Evolutionary conservation across 306 rosid species (phyloP).

Genomic region (Gastrolobium villosum): DNA sequence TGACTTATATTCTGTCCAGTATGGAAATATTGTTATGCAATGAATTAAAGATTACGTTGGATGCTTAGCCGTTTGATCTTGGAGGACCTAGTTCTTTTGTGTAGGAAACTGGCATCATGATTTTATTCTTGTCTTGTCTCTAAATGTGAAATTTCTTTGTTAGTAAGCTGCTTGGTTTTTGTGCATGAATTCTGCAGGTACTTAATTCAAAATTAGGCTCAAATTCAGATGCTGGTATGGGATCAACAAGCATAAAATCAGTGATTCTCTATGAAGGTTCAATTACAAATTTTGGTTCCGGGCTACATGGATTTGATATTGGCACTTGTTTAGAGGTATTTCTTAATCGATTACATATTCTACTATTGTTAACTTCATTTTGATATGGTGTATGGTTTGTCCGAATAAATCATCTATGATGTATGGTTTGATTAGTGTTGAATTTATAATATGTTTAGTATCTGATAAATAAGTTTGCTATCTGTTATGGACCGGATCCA

Average conservation of each 20-base stretch:
- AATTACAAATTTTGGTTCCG: conserved; percentile 72
- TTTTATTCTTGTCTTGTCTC: conserved; percentile 4
- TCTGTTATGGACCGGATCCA: not conserved
- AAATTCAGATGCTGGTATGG: conserved; percentile 53
- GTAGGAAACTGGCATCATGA: conserved; percentile 8
- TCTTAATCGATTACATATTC: conserved; percentile 20
- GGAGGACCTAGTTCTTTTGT: conserved; percentile 30
- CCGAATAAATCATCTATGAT: conserved; percentile 17
- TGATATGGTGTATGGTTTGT: not conserved
- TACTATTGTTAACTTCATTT: conserved; percentile 34
- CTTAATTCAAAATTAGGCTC: conserved; percentile 76
- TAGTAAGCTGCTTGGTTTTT: conserved; percentile 45
- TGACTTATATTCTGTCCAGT: conserved; percentile 1
- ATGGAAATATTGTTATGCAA: conserved; percentile 27
- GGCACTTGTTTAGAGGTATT: conserved; percentile 98
- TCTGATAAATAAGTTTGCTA: conserved; percentile 27
- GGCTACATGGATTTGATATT: conserved; percentile 84
- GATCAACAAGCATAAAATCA: conserved; percentile 59
- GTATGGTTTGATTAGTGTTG: conserved; percentile 16
- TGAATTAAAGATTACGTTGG: conserved; percentile 33
- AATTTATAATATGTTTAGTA: not conserved
- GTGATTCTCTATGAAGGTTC: conserved; percentile 89
- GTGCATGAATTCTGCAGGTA: conserved; percentile 63
- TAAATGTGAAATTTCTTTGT: conserved; percentile 25
- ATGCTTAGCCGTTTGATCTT: conserved; percentile 41